Conservation (phyloP, 23 red algal species). For the Gracilaria vermiculophylla region DNA sequence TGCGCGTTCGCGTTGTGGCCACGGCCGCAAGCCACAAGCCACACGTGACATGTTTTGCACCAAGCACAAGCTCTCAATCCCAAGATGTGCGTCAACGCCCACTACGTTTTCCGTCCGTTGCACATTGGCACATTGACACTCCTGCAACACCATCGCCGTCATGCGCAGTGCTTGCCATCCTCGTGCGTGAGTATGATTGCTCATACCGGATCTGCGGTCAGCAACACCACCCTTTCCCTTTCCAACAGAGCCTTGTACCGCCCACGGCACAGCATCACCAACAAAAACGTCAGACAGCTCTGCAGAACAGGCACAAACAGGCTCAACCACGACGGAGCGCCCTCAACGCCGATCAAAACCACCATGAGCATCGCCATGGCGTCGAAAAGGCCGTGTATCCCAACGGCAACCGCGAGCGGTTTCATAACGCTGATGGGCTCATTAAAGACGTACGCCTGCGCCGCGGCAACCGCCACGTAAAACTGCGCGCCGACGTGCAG, state of each 20-base stretch:
- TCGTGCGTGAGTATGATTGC: too few relatives aligned
- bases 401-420: slow-evolving; percentile 16
- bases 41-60: too few relatives aligned
- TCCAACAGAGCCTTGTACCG: slow-evolving; percentile 41
- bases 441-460: slow-evolving; percentile 28
- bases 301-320: slow-evolving; percentile 15
- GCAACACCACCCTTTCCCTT: neutral
- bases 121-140: too few relatives aligned
- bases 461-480: slow-evolving; percentile 39
- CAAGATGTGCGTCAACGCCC: too few relatives aligned
- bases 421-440: neutral
- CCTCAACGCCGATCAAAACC: neutral
- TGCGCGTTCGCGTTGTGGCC: too few relatives aligned
- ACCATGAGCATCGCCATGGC: slow-evolving; percentile 8
- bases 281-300: neutral
- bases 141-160: too few relatives aligned
- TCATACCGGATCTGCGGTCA: neutral
- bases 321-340: neutral
- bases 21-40: too few relatives aligned
- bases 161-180: too few relatives aligned
- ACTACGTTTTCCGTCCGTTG: too few relatives aligned
- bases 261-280: slow-evolving; percentile 13
- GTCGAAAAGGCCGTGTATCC: slow-evolving; percentile 63
- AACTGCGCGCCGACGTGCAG: slow-evolving; percentile 58
- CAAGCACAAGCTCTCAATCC: too few relatives aligned